phyloP scores from a whole-genome alignment of 2,329 filamentous ascomycete genomes.

The Trichoderma sp. region DNA sequence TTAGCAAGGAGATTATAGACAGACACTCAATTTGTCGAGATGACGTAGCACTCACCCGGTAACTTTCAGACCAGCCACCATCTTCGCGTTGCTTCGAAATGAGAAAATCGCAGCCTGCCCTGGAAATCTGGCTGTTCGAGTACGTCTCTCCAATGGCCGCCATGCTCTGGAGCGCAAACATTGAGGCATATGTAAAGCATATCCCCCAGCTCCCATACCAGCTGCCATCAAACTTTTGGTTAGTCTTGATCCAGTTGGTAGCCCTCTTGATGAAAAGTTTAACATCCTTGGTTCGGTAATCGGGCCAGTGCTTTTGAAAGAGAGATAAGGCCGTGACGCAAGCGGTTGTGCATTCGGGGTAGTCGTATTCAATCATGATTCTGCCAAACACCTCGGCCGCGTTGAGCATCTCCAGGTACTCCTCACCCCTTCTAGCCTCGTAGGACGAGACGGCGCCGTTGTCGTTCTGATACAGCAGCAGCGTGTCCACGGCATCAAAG shows the following conservation, averaged over 20 bases:
- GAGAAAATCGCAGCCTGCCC: conserved; percentile 79
- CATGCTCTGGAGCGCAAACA: conserved; percentile 92
- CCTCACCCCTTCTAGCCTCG: conserved; percentile 74
- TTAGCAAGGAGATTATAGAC: background rate
- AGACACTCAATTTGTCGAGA: background rate
- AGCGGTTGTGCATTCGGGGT: conserved; percentile 95
- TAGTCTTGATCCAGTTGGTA: conserved; percentile 75
- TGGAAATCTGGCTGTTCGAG: conserved; percentile 65
- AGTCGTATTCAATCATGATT: conserved; percentile 99
- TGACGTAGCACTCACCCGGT: conserved; percentile 53
- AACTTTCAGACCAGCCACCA: conserved; percentile 96
- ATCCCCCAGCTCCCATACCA: conserved; percentile 99
- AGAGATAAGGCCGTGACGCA: conserved; percentile 82
- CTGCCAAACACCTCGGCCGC: conserved; percentile 93
- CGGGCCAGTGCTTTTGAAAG: conserved; percentile 77
- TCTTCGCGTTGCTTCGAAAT: conserved; percentile 80
- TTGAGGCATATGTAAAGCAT: conserved; percentile 93
- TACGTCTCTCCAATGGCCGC: conserved; percentile 79
- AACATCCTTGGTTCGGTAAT: conserved; percentile 76
- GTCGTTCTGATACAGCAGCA: conserved; percentile 85
- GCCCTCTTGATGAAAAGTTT: conserved; percentile 67
- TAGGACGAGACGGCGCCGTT: conserved; percentile 89
- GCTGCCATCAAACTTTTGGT: conserved; percentile 77
- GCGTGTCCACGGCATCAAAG: conserved; percentile 83
- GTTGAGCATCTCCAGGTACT: conserved; percentile 80